These are phyloP conservation scores for Ogataea allantospora DNA, from an alignment of 805 yeast genomes.

Conservation along the genomic window DNA sequence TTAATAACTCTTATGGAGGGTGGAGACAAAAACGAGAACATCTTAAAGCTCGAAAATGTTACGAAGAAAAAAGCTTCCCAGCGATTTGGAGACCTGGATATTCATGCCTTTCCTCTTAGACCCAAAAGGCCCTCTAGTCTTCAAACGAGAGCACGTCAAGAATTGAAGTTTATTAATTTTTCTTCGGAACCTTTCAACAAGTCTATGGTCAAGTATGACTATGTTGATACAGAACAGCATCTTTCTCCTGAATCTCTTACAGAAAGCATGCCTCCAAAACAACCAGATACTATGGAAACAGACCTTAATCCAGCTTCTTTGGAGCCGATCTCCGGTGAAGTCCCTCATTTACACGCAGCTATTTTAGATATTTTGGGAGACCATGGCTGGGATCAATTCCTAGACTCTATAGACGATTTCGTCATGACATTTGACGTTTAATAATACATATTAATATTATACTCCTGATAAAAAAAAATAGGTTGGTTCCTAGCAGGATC, in stretches of 20 bases:
- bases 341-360: conserved; percentile 20
- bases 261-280: not conserved
- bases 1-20: conserved; percentile 21
- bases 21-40: conserved; percentile 10
- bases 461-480: conserved; percentile 13
- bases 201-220: not conserved
- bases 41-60: conserved; percentile 12
- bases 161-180: conserved; percentile 12
- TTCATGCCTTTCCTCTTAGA: not conserved
- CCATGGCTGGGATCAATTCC: conserved; percentile 32
- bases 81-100: not conserved
- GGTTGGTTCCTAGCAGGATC: conserved; percentile 82
- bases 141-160: conserved; percentile 2
- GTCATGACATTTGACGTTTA: conserved; percentile 22
- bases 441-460: conserved; percentile 1
- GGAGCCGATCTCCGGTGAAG: conserved; percentile 2
- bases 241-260: not conserved
- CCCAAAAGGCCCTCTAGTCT: conserved; percentile 1
- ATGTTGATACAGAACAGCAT: not conserved
- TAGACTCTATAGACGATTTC: conserved; percentile 30
- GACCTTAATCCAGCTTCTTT: not conserved
- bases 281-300: not conserved
- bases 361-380: conserved; percentile 32
- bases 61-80: conserved; percentile 6
- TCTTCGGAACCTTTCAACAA: conserved; percentile 3